Base-by-base conservation (phyloP, 495 filamentous ascomycete species). In the Rhypophila decipiens region DNA sequence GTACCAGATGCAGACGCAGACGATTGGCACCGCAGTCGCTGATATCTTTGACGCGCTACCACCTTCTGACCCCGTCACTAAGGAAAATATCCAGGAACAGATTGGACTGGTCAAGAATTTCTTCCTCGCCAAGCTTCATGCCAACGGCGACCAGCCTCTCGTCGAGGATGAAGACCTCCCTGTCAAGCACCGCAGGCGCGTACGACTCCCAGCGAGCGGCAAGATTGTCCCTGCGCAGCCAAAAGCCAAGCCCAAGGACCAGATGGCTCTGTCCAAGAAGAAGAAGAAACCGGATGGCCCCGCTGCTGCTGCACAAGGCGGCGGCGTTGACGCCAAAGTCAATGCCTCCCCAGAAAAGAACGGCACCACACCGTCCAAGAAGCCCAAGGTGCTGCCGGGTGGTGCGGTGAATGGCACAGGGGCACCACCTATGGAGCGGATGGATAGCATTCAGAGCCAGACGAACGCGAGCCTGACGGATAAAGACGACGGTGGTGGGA, bases 161-260 rank as follows among this genome's bases (percentile, higher is more conserved):
- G 71, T 94, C 36, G 93, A 99, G 73, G 93, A 99, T 64, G 90
- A 97, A 56, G 91, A 97, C 52, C 69, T 99, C 20, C 94, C 94
- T 22, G 74, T 78, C 24, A 97, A 97, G 64, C 90, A 96, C 66
- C 75, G 91, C 36, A 82, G 90, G n/a, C 87, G 88, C 56, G 90
- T 93, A n/a, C 76, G 93, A 51, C 79, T 99, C 17, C 90, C 90
- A 46, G 88, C 91, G 34, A 96, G 87, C 18, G 93, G 93, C 49
- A 97, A 97, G 73, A 99, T 99, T 44, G 78, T 84, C 7, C 85
- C 82, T 11, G 37, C 41, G 40, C 90, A 91, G 15, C 81, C 90
- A 46, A 99, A 99, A 67, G 77, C 93, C 20, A 87, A 89, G 18
- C 78, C 84, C 33, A 81, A 82, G 58, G 84, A 87, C 51, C 85